Base-by-base conservation (phyloP, 345 rosid species). In the Xanthoceras sorbifolium region DNA sequence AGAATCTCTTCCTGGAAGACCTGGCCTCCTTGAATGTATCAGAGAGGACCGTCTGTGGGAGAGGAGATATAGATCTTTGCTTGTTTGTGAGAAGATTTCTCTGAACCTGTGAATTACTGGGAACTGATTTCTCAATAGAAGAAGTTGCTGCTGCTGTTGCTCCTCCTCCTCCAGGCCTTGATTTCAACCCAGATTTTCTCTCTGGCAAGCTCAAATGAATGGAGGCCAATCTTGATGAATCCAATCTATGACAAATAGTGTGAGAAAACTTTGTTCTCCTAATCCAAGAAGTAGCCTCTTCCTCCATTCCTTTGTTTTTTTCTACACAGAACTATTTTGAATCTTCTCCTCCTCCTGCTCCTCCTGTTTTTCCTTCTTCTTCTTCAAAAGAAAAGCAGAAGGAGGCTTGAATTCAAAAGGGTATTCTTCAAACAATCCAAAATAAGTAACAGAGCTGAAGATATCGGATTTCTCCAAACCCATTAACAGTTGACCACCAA, bases 251-350 rank as follows among this genome's bases (percentile, higher is more conserved):
- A 76, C 87, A 94, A 77, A 97, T 84, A 3, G 98, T 97, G 11
- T 91, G 97, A 40, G 99, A 94, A 80, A 85, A 97, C 42, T 92
- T 97, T 0, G 97, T 73, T 84, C 99, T 88, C 89, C 99, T 87
- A 48, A 97, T 80, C 99, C 97, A 97, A 46, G 98, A 97, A 83
- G 59, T 67, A 72, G 86, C 81, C 29, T 90, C 96, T 69, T 89
- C 98, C 76, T 80, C 94, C 97, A 92, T 96, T 54, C 81, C 78
- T 6, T 69, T 32, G 50, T 5, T 9, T 73, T 76, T 54, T 68
- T 46, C 57, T 52, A 28, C 67, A 48, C 6, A 76, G 70, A 69
- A 74, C 59, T 62, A 42, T 17, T 69, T 17, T 70, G 23, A 32
- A 76, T 64, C 81, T 70, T 67, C 73, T 69, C 75, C n/a, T n/a